Base-by-base conservation (phyloP, 257 asterid species). In the Handroanthus guayacan region DNA sequence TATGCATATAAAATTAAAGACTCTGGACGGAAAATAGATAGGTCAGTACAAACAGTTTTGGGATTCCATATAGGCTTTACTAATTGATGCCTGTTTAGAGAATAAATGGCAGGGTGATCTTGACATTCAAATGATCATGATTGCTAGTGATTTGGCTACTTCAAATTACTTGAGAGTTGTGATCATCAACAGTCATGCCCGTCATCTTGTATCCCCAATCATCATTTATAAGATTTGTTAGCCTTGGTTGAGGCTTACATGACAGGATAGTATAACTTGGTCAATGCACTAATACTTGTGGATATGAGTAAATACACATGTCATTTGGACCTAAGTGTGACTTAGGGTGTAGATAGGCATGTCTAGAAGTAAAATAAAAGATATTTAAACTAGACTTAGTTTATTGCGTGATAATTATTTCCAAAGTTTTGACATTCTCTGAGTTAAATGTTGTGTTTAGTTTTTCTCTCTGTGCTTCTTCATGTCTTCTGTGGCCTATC, bases 381-480 rank as follows among this genome's bases (percentile, higher is more conserved):
- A 57, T 16, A 6, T 60, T 36, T 41, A 52, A 62, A 11, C 8
- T 6, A 36, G 66, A 52, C 44, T 38, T 63, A 16, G 62, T 74
- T 50, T 45, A 47, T 48, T 37, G 25, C 65, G 5, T 52, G 48
- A 55, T 52, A 68, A 60, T 73, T 44, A 1, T 75, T 50, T 55
- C 69, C 41, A 11, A 39, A 37, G 43, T 14, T 16, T 43, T n/a
- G 17, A 5, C 64, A 44, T 62, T 67, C 65, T 44, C 18, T 31
- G 36, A 9, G 25, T 66, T 37, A 18, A 31, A 1, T 41, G 18
- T 38, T 67, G 31, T 43, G 43, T n/a, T 12, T 80, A 12, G 12
- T 57, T 54, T 63, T 14, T 71, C n/a, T 39, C 48, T 45, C 12
- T 41, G 11, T 56, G 50, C 31, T 38, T 52, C 54, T 13, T 61